phyloP scores from a whole-genome alignment of 495 filamentous ascomycete genomes.

The Aspergillus taichungensis region DNA sequence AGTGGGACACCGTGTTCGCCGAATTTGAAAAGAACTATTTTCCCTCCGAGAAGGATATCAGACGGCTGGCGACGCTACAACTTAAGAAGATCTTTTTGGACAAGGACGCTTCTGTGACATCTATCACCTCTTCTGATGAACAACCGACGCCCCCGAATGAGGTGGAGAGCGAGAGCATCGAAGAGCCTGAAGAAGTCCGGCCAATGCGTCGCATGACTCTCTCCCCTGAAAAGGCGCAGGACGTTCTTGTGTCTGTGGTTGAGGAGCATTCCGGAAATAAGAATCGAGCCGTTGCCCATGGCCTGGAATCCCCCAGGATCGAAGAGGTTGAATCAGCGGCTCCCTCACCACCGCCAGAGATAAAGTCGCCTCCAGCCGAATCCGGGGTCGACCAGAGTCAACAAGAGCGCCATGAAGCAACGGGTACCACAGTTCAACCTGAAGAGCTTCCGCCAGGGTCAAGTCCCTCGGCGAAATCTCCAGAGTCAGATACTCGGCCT shows the following conservation, averaged over 20 bases:
- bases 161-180: constrained; percentile 38
- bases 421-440: constrained; percentile 41
- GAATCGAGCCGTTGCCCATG: constrained; percentile 14
- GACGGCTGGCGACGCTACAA: constrained; percentile 81
- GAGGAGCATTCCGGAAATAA: constrained; percentile 50
- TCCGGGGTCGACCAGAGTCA: constrained; percentile 29
- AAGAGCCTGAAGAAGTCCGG: constrained; percentile 23
- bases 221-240: constrained; percentile 58
- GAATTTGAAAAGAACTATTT: constrained; percentile 92
- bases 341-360: constrained; percentile 10
- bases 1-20: constrained; percentile 85
- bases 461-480: constrained; percentile 2
- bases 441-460: constrained; percentile 11
- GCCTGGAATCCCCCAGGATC: not conserved
- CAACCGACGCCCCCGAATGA: constrained; percentile 31
- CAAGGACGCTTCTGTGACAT: constrained; percentile 63
- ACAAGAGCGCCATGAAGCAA: constrained; percentile 63
- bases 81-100: constrained; percentile 94
- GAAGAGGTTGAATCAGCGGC: constrained; percentile 13
- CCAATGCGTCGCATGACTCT: constrained; percentile 42
- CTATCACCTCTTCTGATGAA: constrained; percentile 56
- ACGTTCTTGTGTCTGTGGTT: constrained; percentile 61
- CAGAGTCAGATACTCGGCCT: constrained; percentile 9
- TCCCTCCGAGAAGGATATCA: constrained; percentile 94
- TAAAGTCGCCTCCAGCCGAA: constrained; percentile 15